Base-by-base conservation (phyloP, 192 early-diverging fungal species). In the Borealophlyctis nickersoniae region DNA sequence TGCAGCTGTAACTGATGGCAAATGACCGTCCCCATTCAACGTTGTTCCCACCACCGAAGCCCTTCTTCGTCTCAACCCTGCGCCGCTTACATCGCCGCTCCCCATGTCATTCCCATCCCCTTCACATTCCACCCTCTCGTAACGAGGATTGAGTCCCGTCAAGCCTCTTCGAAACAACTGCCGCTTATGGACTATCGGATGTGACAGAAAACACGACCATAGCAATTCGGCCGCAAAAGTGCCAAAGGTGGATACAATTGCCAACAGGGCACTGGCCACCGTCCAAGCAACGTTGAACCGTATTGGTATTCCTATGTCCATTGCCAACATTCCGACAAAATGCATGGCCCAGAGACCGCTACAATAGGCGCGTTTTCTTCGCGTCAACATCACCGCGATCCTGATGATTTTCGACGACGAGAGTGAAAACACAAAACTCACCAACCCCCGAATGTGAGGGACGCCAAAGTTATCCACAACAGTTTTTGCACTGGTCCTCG, bases 251-350 rank as follows among this genome's bases (percentile, higher is more conserved):
- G 48, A 3, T 3, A 26, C 2, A 9, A 62, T 22, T 7, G 60
- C n/a, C 16, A 51, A 4, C 11, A 62, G n/a, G 4, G 34, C 24
- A 26, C 45, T 51, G 35, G 9, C 48, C 19, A 62, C 48, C 19
- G 48, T 51, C 60, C 33, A 48, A 1, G 27, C 22, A 36, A 59
- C 27, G 35, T 59, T 27, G 0, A n/a, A 49, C 35, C 22, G 19
- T 2, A 59, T 36, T 2, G 32, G 60, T 26, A 51, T 51, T 24
- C 35, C 60, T 7, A 62, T 22, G 31, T 62, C 60, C 60, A 62
- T 62, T 16, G 60, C 60, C 16, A 62, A 29, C 14, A 62, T 62
- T 13, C 60, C 60, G 24, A 62, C 49, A 52, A 62, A 62, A 31
- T 62, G 60, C 60, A 62, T 55, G 24, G 28, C 22, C 45, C 35